These are phyloP conservation scores for Pelargonium myrrhifolium DNA, from an alignment of 441 rosid species.

Conservation along the genomic window DNA sequence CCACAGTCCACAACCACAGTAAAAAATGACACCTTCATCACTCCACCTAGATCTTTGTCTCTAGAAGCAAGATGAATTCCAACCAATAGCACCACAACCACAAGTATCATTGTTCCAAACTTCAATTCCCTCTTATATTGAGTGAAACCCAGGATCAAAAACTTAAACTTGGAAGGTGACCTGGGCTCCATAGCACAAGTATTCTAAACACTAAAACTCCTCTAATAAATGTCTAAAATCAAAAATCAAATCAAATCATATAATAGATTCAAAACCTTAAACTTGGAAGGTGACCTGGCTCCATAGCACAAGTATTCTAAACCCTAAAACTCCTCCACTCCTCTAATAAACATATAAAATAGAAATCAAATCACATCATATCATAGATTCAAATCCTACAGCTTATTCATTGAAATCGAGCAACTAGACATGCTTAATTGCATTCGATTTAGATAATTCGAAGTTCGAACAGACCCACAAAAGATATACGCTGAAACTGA, in stretches of 20 bases:
- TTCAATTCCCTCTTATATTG: conserved; percentile 21
- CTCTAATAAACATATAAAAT: too few species aligned
- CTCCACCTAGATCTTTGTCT: conserved; percentile 10
- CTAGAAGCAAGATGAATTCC: conserved; percentile 26
- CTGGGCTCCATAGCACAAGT: conserved; percentile 36
- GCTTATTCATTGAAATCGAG: background rate
- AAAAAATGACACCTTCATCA: conserved; percentile 20
- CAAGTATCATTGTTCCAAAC: conserved; percentile 14
- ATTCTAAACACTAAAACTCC: background rate
- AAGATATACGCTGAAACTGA: background rate
- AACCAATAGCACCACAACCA: conserved; percentile 21
- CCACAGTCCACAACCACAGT: conserved; percentile 60
- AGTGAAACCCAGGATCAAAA: conserved; percentile 17
- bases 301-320: too few species aligned
- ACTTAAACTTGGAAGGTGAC: conserved; percentile 45
- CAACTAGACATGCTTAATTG: background rate
- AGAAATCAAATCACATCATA: background rate
- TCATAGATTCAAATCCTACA: background rate
- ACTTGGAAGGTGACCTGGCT: too few species aligned
- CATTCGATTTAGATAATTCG: background rate
- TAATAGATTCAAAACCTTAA: too few species aligned
- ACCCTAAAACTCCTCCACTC: too few species aligned
- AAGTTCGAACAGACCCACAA: background rate
- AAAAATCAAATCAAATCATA: too few species aligned
- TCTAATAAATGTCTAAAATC: too few species aligned